Conservation (phyloP, 2,329 filamentous ascomycete species). For the Beauveria medogensis region DNA sequence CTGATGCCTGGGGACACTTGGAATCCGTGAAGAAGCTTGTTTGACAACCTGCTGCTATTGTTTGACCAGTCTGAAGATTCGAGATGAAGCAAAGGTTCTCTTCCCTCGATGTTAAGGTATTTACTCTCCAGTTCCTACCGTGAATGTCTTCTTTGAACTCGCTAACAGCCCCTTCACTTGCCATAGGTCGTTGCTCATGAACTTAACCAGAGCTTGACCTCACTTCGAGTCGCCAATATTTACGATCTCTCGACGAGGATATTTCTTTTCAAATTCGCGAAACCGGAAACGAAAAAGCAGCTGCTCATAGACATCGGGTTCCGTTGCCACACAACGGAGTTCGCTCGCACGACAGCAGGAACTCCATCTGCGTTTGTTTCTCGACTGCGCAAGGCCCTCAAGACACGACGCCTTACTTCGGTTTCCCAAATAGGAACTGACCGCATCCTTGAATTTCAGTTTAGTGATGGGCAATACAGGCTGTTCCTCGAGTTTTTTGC, state of each 20-base stretch:
- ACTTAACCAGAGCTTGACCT: conserved; percentile 67
- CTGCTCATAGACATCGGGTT: conserved; percentile 92
- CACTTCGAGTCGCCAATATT: conserved; percentile 80
- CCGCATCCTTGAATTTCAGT: conserved; percentile 82
- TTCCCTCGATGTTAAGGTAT: conserved; percentile 67
- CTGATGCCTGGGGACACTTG: neutral
- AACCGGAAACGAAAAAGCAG: conserved; percentile 81
- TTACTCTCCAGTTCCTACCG: neutral
- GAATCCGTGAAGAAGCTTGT: neutral
- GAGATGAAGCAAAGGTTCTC: conserved; percentile 74
- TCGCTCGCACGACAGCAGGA: conserved; percentile 76
- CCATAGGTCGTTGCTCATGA: conserved; percentile 85
- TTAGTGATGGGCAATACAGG: conserved; percentile 83
- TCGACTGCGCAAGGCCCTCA: conserved; percentile 77
- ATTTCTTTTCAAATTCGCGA: conserved; percentile 89
- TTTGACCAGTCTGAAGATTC: neutral
- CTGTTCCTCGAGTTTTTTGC: conserved; percentile 95
- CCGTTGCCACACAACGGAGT: conserved; percentile 87
- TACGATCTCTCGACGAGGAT: conserved; percentile 96
- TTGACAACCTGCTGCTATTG: neutral
- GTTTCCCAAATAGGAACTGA: conserved; percentile 87
- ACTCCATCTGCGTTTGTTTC: conserved; percentile 80
- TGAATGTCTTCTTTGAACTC: neutral
- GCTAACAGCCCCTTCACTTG: neutral
- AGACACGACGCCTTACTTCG: conserved; percentile 73